Evolutionary conservation across 2,329 filamentous ascomycete genomes (phyloP).

Genomic region (Xylaria sp.): DNA sequence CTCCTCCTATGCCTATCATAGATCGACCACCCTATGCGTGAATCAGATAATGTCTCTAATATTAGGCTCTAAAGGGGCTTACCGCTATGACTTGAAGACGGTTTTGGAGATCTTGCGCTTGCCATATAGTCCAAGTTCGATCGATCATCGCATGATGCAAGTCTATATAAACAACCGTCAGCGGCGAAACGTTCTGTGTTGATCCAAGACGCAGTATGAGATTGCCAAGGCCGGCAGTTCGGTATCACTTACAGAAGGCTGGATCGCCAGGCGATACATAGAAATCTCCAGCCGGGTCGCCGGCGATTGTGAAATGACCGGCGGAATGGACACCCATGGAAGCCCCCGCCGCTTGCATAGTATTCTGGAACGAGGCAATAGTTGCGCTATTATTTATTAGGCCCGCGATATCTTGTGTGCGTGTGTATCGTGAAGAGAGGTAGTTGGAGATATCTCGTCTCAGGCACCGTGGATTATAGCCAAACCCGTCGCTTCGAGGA

Average conservation of each 20-base stretch:
- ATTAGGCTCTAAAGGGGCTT: slow-evolving; percentile 18
- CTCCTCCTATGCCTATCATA: slow-evolving; percentile 31
- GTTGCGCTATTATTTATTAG: slow-evolving; percentile 50
- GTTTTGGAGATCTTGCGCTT: slow-evolving; percentile 34
- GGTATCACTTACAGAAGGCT: slow-evolving; percentile 34
- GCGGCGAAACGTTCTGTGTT: background rate
- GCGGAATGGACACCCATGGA: slow-evolving; percentile 52
- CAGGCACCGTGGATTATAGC: slow-evolving; percentile 60
- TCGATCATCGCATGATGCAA: slow-evolving; percentile 39
- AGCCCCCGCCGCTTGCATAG: slow-evolving; percentile 48
- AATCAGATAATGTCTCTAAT: slow-evolving; percentile 5
- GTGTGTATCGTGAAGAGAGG: slow-evolving; percentile 34
- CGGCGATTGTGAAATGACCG: slow-evolving; percentile 55
- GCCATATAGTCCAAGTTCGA: slow-evolving; percentile 37
- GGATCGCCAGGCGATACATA: slow-evolving; percentile 49
- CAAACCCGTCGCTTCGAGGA: slow-evolving; percentile 51
- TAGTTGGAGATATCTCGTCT: slow-evolving; percentile 55
- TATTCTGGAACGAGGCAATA: slow-evolving; percentile 52
- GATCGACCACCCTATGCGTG: slow-evolving; percentile 25
- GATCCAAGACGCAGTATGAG: background rate
- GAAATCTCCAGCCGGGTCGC: slow-evolving; percentile 52
- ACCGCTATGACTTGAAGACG: slow-evolving; percentile 40
- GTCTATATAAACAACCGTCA: slow-evolving; percentile 14
- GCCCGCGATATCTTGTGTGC: slow-evolving; percentile 41
- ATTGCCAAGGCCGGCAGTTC: background rate